Evolutionary conservation across 129 eudicot species (phyloP).

Genomic region (Escallonia herrerae): DNA sequence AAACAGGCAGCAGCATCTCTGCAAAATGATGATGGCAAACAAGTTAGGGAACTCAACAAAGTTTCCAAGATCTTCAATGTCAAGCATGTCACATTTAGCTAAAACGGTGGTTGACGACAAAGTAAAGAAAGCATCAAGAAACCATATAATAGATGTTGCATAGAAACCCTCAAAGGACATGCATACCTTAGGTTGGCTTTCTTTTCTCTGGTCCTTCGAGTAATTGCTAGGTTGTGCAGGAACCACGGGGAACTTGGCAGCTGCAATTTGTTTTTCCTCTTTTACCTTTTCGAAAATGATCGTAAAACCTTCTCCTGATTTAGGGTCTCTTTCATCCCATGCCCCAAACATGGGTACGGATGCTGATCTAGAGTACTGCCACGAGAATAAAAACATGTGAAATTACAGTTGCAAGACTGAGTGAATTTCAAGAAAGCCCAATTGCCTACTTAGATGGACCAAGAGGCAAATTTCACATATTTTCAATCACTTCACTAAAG

Average conservation of each 20-base stretch:
- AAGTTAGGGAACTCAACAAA: too few species aligned
- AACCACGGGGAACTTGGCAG: slow-evolving; percentile 50
- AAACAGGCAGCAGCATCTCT: slow-evolving; percentile 27
- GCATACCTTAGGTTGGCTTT: slow-evolving; percentile 35
- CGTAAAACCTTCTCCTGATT: slow-evolving; percentile 71
- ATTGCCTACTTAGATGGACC: too few species aligned
- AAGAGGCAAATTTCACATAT: too few species aligned
- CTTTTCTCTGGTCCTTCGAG: slow-evolving; percentile 19
- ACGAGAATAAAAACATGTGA: not conserved
- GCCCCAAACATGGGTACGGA: slow-evolving; percentile 86
- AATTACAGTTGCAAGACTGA: not conserved
- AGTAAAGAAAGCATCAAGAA: too few species aligned
- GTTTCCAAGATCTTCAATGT: too few species aligned
- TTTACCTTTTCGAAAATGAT: slow-evolving; percentile 68
- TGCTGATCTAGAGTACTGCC: slow-evolving; percentile 59
- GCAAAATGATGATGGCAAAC: slow-evolving; percentile 2
- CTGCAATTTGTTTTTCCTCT: slow-evolving; percentile 70
- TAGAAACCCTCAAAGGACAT: not conserved
- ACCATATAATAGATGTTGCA: too few species aligned
- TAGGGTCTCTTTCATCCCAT: slow-evolving; percentile 68
- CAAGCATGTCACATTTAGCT: too few species aligned
- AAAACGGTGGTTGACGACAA: too few species aligned
- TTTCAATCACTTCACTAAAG: too few species aligned
- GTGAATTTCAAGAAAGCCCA: not conserved
- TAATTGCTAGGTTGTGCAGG: slow-evolving; percentile 23